Evolutionary conservation across 768 basidiomycete species (phyloP).

Genomic region (Suillus lakei): DNA sequence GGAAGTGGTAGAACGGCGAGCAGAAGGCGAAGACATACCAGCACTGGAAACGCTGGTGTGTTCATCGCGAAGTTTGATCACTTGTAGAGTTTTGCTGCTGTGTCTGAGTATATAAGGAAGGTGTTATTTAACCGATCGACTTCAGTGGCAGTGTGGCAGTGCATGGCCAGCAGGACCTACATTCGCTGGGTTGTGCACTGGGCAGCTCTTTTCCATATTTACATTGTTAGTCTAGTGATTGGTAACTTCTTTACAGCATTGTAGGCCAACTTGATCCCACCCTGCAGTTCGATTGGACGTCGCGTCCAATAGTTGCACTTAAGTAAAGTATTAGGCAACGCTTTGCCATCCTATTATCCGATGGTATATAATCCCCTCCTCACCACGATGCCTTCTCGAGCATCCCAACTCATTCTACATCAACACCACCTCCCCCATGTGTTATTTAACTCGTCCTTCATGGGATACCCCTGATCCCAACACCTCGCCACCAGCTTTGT

Average conservation of each 20-base stretch:
- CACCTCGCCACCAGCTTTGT: not conserved
- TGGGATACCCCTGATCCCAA: not conserved
- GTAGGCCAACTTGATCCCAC: not conserved
- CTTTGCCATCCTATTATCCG: constrained; percentile 5
- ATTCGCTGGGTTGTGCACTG: not conserved
- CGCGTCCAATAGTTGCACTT: not conserved
- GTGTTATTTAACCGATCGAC: not conserved
- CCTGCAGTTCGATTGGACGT: not conserved
- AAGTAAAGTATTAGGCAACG: not conserved
- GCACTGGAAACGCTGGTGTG: constrained; percentile 38
- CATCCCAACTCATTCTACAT: not conserved
- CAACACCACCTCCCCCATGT: not conserved
- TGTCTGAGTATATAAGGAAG: not conserved
- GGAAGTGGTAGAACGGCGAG: constrained; percentile 57
- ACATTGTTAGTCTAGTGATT: not conserved
- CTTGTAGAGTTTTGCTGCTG: not conserved
- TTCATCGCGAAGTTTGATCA: not conserved
- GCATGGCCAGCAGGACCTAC: not conserved
- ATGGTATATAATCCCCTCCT: constrained; percentile 9
- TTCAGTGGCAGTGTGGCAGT: not conserved
- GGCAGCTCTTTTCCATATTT: not conserved
- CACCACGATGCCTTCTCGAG: not conserved
- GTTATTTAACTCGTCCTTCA: not conserved
- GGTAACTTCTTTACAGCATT: not conserved
- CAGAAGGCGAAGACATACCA: constrained; percentile 54